Evolutionary conservation across 192 early-diverging fungal species (phyloP), one percentile per base, ranked within the genome.

Genomic region (Umbelopsis sp.): DNA sequence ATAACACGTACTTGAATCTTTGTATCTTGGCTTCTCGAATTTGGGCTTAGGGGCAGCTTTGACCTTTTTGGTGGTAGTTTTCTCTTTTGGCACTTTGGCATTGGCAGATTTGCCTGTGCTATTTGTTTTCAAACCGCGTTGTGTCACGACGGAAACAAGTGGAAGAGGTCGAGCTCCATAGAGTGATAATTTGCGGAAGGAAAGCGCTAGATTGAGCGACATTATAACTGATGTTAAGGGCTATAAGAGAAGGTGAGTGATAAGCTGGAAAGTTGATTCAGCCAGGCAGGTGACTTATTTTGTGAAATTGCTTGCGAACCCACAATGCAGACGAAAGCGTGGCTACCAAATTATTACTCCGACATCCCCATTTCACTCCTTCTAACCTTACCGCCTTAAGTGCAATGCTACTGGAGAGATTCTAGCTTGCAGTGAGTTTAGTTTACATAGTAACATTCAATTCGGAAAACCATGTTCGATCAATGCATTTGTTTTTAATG

Each of bases 111-210:
- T 25, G 18, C 12, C 30, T 16, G 48, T 6, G 15, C 12, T 16
- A 18, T 61, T 23, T n/a, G 55, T 61, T 11, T 61, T 61, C 27
- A 61, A 25, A 33, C 55, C 55, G 55, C 55, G 55, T 61, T 61
- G 55, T 13, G 13, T 3, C 2, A 15, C 18, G 2, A 61, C 12
- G 35, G 55, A 30, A 61, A 61, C 25, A 12, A 12, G 16, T 5
- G 55, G 10, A 35, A 61, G 55, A 25, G 25, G 33, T 16, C 18
- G 55, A 35, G 16, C 7, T 7, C 33, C 33, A 30, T 25, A 15
- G 15, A 61, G 0, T 16, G 55, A 61, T 12, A 61, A 30, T 18
- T 25, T 61, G 27, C 55, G 55, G 30, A 61, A 61, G 55, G 55
- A 35, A 35, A 61, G 55, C 16, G 55, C 55, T 27, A 61, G 27